These are phyloP conservation scores for Pleurotus pulmonarius DNA, from an alignment of 768 basidiomycete species.

Conservation along the genomic window DNA sequence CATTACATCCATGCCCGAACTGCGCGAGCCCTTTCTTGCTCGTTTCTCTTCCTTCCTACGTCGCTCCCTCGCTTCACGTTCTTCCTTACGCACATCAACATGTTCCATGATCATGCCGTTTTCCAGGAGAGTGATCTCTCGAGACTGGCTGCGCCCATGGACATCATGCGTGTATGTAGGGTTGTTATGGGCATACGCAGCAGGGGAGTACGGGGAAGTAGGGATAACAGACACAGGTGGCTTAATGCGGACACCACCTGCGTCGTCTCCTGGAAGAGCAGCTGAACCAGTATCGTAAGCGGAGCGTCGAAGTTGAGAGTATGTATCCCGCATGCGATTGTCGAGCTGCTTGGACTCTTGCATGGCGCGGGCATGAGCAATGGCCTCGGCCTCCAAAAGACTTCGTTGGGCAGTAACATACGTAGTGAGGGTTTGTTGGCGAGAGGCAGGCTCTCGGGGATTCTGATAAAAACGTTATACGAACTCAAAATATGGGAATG, in stretches of 20 bases:
- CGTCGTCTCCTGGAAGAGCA: conserved; percentile 49
- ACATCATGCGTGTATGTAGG: conserved; percentile 30
- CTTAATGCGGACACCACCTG: conserved; percentile 68
- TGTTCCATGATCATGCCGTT: conserved; percentile 90
- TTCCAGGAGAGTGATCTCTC: conserved; percentile 78
- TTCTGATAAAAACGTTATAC: conserved; percentile 50
- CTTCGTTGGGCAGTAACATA: conserved; percentile 83
- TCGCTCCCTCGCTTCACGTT: conserved; percentile 70
- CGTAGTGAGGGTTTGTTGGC: conserved; percentile 73
- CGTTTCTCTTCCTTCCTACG: conserved; percentile 67
- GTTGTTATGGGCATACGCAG: conserved; percentile 28
- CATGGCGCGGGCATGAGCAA: conserved; percentile 74
- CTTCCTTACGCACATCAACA: conserved; percentile 78
- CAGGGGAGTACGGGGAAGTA: conserved; percentile 1
- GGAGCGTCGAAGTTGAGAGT: conserved; percentile 75
- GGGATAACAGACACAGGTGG: conserved; percentile 30
- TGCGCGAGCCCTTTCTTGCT: conserved; percentile 69
- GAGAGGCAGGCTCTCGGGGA: conserved; percentile 83
- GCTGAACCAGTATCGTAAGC: conserved; percentile 62
- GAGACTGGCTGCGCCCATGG: conserved; percentile 51
- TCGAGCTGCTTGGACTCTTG: conserved; percentile 76
- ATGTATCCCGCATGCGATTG: conserved; percentile 74
- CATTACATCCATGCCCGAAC: conserved; percentile 66
- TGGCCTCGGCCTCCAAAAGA: conserved; percentile 77
- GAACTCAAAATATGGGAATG: conserved; percentile 7